Conservation (phyloP, 495 filamentous ascomycete species). For the Lophiostoma macrostomum region DNA sequence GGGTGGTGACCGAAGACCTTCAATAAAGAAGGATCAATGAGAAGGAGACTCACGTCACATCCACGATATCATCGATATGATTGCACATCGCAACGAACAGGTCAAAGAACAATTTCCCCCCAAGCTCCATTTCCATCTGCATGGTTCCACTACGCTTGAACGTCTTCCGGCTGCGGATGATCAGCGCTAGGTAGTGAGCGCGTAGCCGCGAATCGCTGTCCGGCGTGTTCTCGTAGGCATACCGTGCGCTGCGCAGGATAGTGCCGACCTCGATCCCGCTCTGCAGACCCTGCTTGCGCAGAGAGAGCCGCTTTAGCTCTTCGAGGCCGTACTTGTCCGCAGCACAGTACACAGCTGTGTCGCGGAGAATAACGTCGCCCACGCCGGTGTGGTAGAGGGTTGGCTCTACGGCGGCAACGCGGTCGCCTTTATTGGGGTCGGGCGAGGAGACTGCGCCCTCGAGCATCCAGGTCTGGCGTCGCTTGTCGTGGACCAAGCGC, state of each 20-base stretch:
- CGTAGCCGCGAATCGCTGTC: constrained; percentile 85
- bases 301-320: constrained; percentile 75
- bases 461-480: constrained; percentile 42
- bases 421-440: constrained; percentile 31
- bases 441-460: constrained; percentile 35
- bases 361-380: constrained; percentile 70
- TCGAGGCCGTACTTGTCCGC: constrained; percentile 80
- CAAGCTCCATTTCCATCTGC: constrained; percentile 95
- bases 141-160: constrained; percentile 96
- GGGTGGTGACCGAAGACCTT: not conserved
- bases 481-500: constrained; percentile 44
- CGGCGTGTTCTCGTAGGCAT: constrained; percentile 90
- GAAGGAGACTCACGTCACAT: constrained; percentile 24
- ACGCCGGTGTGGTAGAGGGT: constrained; percentile 67
- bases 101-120: constrained; percentile 91
- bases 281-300: constrained; percentile 90
- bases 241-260: constrained; percentile 85
- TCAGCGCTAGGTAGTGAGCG: constrained; percentile 90
- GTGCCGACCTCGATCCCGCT: constrained; percentile 78
- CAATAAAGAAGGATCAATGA: not conserved
- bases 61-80: constrained; percentile 56
- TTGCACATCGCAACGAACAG: constrained; percentile 97
- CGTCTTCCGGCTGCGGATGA: constrained; percentile 87
- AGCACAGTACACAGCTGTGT: constrained; percentile 89
- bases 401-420: constrained; percentile 47